These are phyloP conservation scores for Carallia pectinifolia DNA, from an alignment of 345 rosid genomes.

Conservation along the genomic window DNA sequence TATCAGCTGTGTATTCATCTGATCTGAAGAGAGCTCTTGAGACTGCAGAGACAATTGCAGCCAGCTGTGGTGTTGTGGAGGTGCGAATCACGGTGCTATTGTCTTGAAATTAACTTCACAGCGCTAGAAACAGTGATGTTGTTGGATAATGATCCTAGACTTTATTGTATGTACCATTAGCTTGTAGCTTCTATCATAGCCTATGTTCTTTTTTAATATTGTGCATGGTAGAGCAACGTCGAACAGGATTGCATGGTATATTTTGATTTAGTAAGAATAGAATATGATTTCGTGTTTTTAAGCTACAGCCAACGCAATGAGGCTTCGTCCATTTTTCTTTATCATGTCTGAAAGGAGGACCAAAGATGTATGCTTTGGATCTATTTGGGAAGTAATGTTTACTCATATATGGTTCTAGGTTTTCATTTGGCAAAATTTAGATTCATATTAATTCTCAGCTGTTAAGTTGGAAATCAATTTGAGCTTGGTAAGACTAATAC, in stretches of 20 bases:
- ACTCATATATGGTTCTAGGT: neutral
- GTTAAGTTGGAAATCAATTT: neutral
- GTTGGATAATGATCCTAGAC: too few species aligned
- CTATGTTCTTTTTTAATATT: neutral
- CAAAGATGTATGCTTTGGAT: neutral
- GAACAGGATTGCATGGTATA: neutral
- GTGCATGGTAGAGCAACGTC: neutral
- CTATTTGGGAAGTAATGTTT: neutral
- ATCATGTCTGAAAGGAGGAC: neutral
- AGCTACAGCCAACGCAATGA: neutral
- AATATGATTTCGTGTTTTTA: neutral
- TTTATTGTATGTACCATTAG: too few species aligned
- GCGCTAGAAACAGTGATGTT: neutral
- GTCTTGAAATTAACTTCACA: neutral
- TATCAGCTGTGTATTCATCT: conserved; percentile 71
- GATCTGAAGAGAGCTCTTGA: conserved; percentile 79
- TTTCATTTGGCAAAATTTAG: neutral
- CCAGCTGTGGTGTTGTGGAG: conserved; percentile 58
- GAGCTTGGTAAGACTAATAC: neutral
- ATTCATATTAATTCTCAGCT: neutral
- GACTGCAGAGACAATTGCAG: conserved; percentile 73
- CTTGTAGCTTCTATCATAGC: neutral
- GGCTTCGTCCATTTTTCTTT: neutral
- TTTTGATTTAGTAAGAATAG: neutral
- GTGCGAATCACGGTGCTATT: conserved; percentile 28